A percentile compares a stretch with the other conserved stretches of the same genome.
These are phyloP conservation scores for Corniculantispora saksenae DNA, from an alignment of 2,329 filamentous ascomycete species.

Conservation along the genomic window DNA sequence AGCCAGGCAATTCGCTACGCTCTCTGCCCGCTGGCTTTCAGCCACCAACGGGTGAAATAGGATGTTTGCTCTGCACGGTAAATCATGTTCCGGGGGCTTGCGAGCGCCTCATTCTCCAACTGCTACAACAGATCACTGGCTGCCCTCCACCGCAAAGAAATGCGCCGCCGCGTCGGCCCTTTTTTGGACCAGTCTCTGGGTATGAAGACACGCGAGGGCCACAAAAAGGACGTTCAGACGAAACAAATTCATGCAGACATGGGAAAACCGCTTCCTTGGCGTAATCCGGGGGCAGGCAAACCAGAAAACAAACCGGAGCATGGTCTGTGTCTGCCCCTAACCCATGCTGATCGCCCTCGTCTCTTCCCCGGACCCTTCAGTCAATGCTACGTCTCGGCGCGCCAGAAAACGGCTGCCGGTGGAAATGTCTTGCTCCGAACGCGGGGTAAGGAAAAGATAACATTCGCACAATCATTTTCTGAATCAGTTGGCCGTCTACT, in stretches of 20 bases:
- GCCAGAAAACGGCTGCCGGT: not conserved
- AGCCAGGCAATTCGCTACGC: not conserved
- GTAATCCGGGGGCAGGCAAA: not conserved
- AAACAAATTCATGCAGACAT: constrained; percentile 2
- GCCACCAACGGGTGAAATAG: constrained; percentile 13
- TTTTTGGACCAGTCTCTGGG: not conserved
- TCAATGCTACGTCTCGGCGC: constrained; percentile 14
- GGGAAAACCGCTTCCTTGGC: not conserved
- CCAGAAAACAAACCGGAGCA: constrained; percentile 15
- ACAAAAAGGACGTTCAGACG: not conserved
- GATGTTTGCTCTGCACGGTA: not conserved
- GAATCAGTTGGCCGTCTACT: not conserved
- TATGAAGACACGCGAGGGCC: not conserved
- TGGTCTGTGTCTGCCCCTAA: not conserved
- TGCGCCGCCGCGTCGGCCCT: not conserved
- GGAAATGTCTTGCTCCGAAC: not conserved
- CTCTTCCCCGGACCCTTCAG: not conserved
- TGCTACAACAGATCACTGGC: not conserved
- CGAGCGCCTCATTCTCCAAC: not conserved
- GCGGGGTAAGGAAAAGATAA: not conserved
- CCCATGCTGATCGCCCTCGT: not conserved
- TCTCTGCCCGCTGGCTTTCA: not conserved
- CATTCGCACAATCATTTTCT: not conserved
- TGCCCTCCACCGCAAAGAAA: not conserved
- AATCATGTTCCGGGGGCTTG: not conserved